Evolutionary conservation across 2,329 filamentous ascomycete genomes (phyloP), one percentile per base, ranked within the genome.

Genomic region (Aaosphaeria arxii): DNA sequence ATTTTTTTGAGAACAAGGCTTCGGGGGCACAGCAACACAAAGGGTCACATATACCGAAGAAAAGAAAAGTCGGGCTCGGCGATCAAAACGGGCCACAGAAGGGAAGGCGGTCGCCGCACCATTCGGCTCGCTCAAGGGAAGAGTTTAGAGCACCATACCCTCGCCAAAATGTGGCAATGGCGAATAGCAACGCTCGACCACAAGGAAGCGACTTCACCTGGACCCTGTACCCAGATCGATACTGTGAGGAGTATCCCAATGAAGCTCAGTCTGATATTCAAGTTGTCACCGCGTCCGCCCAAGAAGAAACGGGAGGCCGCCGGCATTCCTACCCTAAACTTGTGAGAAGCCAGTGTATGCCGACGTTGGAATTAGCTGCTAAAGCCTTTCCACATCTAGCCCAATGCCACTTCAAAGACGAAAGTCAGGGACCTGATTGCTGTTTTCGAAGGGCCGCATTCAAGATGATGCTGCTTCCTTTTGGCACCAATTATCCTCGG

Each of bases 1-100:
- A 53, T 6, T 61, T 66, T 45, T 68, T 65, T 46, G 64, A 68
- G 39, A 58, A 42, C 31, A 66, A 59, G 53, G 52, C 54, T 13
- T 53, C 53, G 4, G 52, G 60, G 29, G 38, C 11, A 39, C 39
- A 28, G 40, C 43, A 29, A 31, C 43, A 13, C 29, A 36, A 36
- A 36, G n/a, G n/a, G 33, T n/a, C 33, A 3, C n/a, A 9, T 9
- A 2, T 9, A n/a, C 33, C 33, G n/a, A n/a, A 36, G 9, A n/a
- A 36, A 9, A 36, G 33, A n/a, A 9, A 9, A n/a, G n/a, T 4
- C n/a, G 33, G 33, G 33, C 33, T n/a, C 7, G 9, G 33, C 3
- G 33, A 9, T 36, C 2, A 36, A 36, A 36, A 4, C 33, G 17
- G 17, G 30, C 30, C 6, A 40, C 39, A 29, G 28, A 38, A 24